A percentile compares a stretch with the other conserved stretches of the same genome.
phyloP scores from a whole-genome alignment of 1,284 basidiomycete species.

The Ustanciosporium gigantosporum region DNA sequence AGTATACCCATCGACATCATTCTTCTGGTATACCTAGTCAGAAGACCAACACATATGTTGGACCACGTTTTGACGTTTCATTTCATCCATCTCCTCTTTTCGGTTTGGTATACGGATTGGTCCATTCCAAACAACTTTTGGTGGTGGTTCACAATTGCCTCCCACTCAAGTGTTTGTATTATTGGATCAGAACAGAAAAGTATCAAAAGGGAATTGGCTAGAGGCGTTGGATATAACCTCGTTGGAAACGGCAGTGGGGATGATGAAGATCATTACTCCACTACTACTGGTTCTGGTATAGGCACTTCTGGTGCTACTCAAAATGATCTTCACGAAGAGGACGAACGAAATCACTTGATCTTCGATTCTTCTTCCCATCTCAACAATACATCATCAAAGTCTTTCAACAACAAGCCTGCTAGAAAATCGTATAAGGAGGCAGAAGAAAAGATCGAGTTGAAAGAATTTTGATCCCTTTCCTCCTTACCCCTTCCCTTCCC shows the following conservation, averaged over 20 bases:
- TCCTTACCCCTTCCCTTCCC: neutral
- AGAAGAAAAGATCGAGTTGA: constrained; percentile 9
- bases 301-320: no score
- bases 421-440: neutral
- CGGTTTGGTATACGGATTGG: neutral
- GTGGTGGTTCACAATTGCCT: neutral
- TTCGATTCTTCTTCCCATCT: neutral
- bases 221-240: constrained; percentile 14
- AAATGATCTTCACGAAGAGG: neutral
- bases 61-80: constrained; percentile 89
- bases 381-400: neutral
- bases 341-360: neutral
- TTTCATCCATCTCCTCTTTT: constrained; percentile 71
- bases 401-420: neutral
- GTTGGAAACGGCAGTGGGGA: constrained; percentile 21
- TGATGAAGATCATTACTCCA: no score
- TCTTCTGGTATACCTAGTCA: constrained; percentile 82
- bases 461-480: constrained; percentile 2
- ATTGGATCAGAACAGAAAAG: neutral
- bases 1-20: constrained; percentile 65
- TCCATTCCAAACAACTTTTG: neutral
- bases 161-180: neutral
- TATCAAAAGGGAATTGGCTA: constrained; percentile 77
- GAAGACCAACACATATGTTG: constrained; percentile 87
- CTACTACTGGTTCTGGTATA: no score